These are phyloP conservation scores for Solanum hybrid DNA, from an alignment of 305 asterid species.

Conservation along the genomic window DNA sequence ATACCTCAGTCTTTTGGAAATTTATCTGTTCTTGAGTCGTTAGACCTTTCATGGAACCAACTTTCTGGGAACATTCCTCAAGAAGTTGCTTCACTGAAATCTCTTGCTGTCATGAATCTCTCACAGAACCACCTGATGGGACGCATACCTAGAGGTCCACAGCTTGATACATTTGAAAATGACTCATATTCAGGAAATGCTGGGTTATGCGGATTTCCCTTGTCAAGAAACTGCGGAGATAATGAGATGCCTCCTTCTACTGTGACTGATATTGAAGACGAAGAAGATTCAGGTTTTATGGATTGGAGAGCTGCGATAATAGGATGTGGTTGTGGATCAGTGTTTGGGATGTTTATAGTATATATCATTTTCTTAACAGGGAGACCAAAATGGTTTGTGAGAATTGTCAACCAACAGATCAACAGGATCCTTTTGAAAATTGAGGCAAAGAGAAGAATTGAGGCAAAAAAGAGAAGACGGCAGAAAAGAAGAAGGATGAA, in stretches of 20 bases:
- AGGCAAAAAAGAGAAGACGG: not conserved
- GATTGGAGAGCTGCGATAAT: slow-evolving; percentile 22
- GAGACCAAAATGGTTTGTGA: slow-evolving; percentile 9
- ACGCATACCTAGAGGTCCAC: slow-evolving; percentile 13
- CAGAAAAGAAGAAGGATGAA: not conserved
- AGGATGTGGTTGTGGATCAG: slow-evolving; percentile 30
- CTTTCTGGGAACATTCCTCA: slow-evolving; percentile 9
- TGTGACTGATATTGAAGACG: not conserved
- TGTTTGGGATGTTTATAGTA: slow-evolving; percentile 16
- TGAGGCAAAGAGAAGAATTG: not conserved
- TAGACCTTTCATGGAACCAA: slow-evolving; percentile 11
- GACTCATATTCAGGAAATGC: slow-evolving; percentile 24
- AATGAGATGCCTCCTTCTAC: not conserved
- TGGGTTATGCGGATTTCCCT: slow-evolving; percentile 32
- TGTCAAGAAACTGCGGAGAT: slow-evolving; percentile 19
- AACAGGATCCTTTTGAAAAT: not conserved
- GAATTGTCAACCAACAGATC: not conserved
- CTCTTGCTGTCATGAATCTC: slow-evolving; percentile 6
- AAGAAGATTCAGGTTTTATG: not conserved
- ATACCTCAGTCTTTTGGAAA: slow-evolving; percentile 7
- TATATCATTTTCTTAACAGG: not conserved
- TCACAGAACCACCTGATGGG: slow-evolving; percentile 9
- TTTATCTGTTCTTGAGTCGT: slow-evolving; percentile 1
- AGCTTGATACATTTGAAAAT: slow-evolving; percentile 15
- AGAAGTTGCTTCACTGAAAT: slow-evolving; percentile 12